Evolutionary conservation across 106 monocot genomes (phyloP).

Genomic region (Acanthochlamys bracteata): DNA sequence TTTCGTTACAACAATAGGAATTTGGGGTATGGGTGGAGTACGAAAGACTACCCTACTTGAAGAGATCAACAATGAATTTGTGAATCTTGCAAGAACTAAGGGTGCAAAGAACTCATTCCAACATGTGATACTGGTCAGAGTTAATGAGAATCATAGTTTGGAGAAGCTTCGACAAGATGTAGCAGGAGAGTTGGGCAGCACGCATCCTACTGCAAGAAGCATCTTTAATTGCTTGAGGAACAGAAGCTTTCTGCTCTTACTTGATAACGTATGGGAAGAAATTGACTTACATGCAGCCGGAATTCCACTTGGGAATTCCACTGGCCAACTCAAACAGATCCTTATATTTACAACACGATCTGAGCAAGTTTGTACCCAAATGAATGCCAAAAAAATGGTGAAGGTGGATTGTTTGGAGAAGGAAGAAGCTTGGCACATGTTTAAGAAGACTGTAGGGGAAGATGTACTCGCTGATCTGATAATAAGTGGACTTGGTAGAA

Average conservation of each 20-base stretch:
- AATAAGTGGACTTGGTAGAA: background rate
- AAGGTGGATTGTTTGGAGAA: constrained; percentile 6
- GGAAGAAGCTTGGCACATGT: constrained; percentile 7
- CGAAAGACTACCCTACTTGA: background rate
- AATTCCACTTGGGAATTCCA: background rate
- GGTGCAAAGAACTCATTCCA: background rate
- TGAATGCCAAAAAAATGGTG: constrained; percentile 1
- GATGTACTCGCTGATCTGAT: background rate
- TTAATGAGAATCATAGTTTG: background rate
- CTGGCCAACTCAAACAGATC: background rate
- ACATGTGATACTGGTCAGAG: background rate
- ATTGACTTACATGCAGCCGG: background rate
- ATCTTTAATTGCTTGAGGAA: background rate
- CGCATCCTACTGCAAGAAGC: background rate
- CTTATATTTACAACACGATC: background rate
- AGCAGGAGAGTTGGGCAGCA: background rate
- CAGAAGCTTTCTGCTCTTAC: background rate
- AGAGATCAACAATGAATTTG: background rate
- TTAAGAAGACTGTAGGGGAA: constrained; percentile 3
- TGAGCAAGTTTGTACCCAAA: background rate
- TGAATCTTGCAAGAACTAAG: background rate
- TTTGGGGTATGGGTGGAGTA: background rate
- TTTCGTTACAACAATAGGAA: background rate
- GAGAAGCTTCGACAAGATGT: background rate
- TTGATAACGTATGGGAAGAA: background rate